Evolutionary conservation across 805 yeast genomes (phyloP).

Genomic region (Ogataea saltuana): DNA sequence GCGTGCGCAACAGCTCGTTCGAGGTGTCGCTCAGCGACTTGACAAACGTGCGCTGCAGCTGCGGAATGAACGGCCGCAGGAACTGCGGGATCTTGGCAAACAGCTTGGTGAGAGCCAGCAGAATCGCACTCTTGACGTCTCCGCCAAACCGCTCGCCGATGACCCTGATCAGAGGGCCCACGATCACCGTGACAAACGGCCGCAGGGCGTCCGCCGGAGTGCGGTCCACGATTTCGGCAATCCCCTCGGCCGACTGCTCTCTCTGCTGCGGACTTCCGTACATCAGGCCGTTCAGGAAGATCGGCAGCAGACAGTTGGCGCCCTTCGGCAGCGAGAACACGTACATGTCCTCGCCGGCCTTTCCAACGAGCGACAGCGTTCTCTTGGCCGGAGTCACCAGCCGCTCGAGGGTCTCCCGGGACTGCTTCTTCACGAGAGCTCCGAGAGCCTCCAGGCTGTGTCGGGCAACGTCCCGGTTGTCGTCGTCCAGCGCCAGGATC

Average conservation of each 20-base stretch:
- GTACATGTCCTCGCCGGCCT: slow-evolving; percentile 61
- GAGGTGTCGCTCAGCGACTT: slow-evolving; percentile 80
- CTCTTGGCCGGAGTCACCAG: slow-evolving; percentile 80
- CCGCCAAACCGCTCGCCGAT: slow-evolving; percentile 93
- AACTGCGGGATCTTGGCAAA: slow-evolving; percentile 85
- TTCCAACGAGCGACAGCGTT: slow-evolving; percentile 66
- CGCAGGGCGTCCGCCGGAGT: slow-evolving; percentile 82
- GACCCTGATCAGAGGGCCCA: slow-evolving; percentile 97
- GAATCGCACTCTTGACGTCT: slow-evolving; percentile 92
- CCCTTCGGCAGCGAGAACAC: slow-evolving; percentile 81
- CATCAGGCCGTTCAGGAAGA: slow-evolving; percentile 93
- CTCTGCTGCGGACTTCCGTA: slow-evolving; percentile 84
- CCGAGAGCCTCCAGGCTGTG: slow-evolving; percentile 66
- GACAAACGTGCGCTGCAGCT: slow-evolving; percentile 94
- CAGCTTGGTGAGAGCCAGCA: slow-evolving; percentile 77
- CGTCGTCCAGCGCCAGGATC: slow-evolving; percentile 71
- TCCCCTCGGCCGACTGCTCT: slow-evolving; percentile 84
- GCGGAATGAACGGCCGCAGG: slow-evolving; percentile 94
- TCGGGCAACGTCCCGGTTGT: slow-evolving; percentile 58
- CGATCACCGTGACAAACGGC: slow-evolving; percentile 87
- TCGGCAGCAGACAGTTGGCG: slow-evolving; percentile 83
- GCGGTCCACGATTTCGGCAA: slow-evolving; percentile 81
- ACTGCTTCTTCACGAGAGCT: slow-evolving; percentile 66
- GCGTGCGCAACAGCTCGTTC: slow-evolving; percentile 68
- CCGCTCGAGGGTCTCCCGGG: slow-evolving; percentile 74